These are phyloP conservation scores for Claviceps lovelessii DNA, from an alignment of 2,329 filamentous ascomycete species.

Conservation along the genomic window DNA sequence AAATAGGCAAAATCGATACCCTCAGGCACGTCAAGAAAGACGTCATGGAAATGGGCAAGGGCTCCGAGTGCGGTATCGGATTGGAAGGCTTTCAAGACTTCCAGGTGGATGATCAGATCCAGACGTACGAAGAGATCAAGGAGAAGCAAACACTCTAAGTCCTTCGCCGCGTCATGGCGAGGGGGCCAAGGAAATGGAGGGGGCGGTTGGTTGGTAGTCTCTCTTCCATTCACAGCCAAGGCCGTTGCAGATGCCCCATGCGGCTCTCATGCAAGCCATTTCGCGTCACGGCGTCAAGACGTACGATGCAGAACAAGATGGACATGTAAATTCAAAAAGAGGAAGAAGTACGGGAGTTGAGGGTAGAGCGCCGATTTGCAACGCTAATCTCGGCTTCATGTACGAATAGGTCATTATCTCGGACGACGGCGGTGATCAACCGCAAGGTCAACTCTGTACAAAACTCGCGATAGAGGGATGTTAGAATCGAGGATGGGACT, in stretches of 20 bases:
- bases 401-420: background rate
- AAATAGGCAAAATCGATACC: constrained; percentile 57
- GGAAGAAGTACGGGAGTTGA: background rate
- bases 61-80: constrained; percentile 80
- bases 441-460: too few species aligned
- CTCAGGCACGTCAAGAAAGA: constrained; percentile 92
- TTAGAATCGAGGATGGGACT: too few species aligned
- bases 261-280: too few species aligned
- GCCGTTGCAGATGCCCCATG: too few species aligned
- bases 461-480: too few species aligned
- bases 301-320: background rate
- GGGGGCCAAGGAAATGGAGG: too few species aligned
- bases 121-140: constrained; percentile 66
- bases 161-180: too few species aligned
- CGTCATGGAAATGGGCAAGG: constrained; percentile 76
- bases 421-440: too few species aligned
- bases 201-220: too few species aligned
- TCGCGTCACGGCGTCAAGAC: too few species aligned
- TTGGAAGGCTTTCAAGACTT: constrained; percentile 72
- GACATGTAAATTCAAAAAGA: background rate
- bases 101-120: constrained; percentile 67
- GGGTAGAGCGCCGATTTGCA: too few species aligned
- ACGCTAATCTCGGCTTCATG: background rate
- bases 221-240: too few species aligned
- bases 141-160: constrained; percentile 50